A percentile compares a stretch with the other conserved stretches of the same genome.
These are phyloP conservation scores for Talaromyces proteolyticus DNA, from an alignment of 495 filamentous ascomycete genomes.

Conservation along the genomic window DNA sequence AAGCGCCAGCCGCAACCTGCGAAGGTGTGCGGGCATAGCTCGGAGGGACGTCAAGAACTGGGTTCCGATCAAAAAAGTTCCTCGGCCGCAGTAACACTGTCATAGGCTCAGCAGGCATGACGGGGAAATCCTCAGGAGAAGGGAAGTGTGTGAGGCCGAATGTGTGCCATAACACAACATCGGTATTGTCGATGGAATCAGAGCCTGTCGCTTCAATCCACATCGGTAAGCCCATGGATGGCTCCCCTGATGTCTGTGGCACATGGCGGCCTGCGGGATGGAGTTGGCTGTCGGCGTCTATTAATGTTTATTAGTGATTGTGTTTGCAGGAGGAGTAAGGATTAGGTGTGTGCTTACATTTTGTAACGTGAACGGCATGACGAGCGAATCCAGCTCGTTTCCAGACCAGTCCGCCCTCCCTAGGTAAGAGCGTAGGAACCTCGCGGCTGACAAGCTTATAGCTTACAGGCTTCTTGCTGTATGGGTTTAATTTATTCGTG, in stretches of 20 bases:
- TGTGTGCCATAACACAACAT: slow-evolving; percentile 94
- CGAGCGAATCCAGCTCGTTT: slow-evolving; percentile 89
- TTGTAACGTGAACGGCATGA: slow-evolving; percentile 88
- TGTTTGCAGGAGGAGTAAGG: not conserved
- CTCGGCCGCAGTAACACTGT: slow-evolving; percentile 75
- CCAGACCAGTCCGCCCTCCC: slow-evolving; percentile 81
- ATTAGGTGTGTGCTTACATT: slow-evolving; percentile 57
- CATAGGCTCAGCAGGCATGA: slow-evolving; percentile 94
- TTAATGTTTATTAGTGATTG: not conserved
- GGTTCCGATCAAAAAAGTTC: slow-evolving; percentile 84
- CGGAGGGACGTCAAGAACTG: slow-evolving; percentile 81
- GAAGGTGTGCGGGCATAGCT: slow-evolving; percentile 71
- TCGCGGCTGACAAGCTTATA: slow-evolving; percentile 93
- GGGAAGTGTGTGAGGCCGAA: slow-evolving; percentile 94
- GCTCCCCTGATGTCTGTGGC: slow-evolving; percentile 85
- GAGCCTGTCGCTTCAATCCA: slow-evolving; percentile 71
- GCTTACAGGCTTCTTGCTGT: slow-evolving; percentile 78
- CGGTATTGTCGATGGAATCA: slow-evolving; percentile 72
- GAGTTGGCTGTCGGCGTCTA: slow-evolving; percentile 79
- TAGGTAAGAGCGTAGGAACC: slow-evolving; percentile 73
- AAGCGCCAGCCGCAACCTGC: slow-evolving; percentile 49
- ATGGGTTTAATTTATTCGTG: slow-evolving; percentile 73
- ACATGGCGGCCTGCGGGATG: slow-evolving; percentile 92
- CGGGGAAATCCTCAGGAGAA: slow-evolving; percentile 84
- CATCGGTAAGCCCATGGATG: slow-evolving; percentile 67